Percentiles rank a stretch among this genome's conserved stretches.
phyloP scores from a whole-genome alignment of 352 stramenopile species.

The Bremia lactucae region DNA sequence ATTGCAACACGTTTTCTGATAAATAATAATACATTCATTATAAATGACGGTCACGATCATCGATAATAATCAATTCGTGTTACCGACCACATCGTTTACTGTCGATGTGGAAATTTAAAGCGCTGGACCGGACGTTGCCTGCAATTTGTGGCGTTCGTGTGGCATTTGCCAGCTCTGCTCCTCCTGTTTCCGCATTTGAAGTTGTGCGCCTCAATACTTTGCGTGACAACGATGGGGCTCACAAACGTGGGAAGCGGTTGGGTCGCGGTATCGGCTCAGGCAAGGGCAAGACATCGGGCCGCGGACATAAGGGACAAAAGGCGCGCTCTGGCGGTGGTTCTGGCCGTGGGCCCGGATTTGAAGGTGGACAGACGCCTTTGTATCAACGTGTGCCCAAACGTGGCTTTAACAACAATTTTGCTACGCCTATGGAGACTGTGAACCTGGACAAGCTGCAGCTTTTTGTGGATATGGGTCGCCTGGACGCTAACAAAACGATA shows the following conservation, averaged over 20 bases:
- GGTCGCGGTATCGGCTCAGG: conserved; percentile 89
- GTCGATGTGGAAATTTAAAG: conserved; percentile 61
- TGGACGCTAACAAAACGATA: conserved; percentile 86
- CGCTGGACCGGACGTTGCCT: conserved; percentile 42
- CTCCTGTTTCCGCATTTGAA: conserved; percentile 23
- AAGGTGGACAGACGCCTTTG: conserved; percentile 96
- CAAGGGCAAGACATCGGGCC: conserved; percentile 91
- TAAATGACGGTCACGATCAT: too few species aligned
- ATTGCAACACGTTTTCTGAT: too few species aligned
- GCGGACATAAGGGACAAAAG: conserved; percentile 97
- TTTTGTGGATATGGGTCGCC: conserved; percentile 94
- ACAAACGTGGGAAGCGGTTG: conserved; percentile 86
- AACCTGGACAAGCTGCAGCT: conserved; percentile 92
- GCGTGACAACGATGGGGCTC: conserved; percentile 75
- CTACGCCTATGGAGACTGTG: conserved; percentile 85
- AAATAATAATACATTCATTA: too few species aligned
- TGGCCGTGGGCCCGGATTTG: conserved; percentile 86
- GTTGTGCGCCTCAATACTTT: conserved; percentile 80
- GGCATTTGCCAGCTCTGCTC: conserved; percentile 38
- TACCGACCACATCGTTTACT: too few species aligned
- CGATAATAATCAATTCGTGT: too few species aligned
- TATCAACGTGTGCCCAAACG: conserved; percentile 96
- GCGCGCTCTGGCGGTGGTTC: conserved; percentile 80
- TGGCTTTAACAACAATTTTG: conserved; percentile 94
- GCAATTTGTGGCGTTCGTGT: conserved; percentile 10